Evolutionary conservation across 23 red algal species (phyloP), one percentile per base, ranked within the genome.

Genomic region (Agarophyton chilense): DNA sequence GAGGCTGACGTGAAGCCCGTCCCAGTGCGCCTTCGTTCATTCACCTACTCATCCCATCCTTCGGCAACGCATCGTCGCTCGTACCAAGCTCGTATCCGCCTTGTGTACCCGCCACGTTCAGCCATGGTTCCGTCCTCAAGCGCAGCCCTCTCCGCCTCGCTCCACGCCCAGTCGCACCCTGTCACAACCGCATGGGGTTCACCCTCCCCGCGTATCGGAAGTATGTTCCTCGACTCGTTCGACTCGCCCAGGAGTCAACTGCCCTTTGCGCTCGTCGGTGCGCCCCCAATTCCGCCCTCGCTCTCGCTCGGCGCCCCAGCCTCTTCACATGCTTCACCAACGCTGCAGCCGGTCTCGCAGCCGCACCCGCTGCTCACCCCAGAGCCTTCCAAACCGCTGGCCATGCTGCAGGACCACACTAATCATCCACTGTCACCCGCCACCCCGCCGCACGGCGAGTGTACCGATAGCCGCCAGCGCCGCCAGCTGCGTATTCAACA

Each of bases 401-500:
- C 22, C 56, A 28, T 31, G 56, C 24, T 61, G 24, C 22, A 28
- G 22, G 56, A 61, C 56, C 22, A 61, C 56, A 54, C 51, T 21
- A 54, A 54, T 17, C 51, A 17, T 2, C 51, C 51, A 21, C 51
- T 12, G 44, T 47, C 44, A 47, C 6, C 44, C 7, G 6, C 44
- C 7, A 12, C 44, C 7, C 12, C 56, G 56, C 22, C 19, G 56
- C 56, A 31, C 35, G 36, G 35, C 65, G 65, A 12, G 36, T 35
- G 65, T 34, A 12, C 36, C 34, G 34, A 72, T 34, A 72, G 65
- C 14, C 65, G 65, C 39, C 33, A 5, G 8, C 39, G 65, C 6
- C 65, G 65, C 39, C 65, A 43, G 65, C 39, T 72, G 39, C 65
- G 65, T 34, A 72, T 72, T 18, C 65, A 72, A 34, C 65, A 72